Percentiles rank a stretch among this genome's conserved stretches.
Evolutionary conservation across 768 basidiomycete species (phyloP).

Genomic region (Lactifluus volemus): DNA sequence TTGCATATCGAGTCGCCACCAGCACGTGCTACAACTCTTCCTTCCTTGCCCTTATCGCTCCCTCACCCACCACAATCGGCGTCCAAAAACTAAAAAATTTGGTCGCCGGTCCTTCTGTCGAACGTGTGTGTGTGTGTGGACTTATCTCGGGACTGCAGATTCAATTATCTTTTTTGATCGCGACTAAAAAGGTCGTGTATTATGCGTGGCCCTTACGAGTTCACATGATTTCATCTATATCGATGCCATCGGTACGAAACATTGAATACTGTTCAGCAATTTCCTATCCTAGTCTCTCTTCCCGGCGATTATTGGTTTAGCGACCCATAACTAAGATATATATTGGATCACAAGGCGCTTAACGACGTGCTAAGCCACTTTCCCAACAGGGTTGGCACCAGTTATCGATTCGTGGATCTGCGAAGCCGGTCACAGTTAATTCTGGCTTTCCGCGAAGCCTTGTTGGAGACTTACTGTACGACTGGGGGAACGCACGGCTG

Average conservation of each 20-base stretch:
- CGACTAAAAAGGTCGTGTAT: conserved; percentile 7
- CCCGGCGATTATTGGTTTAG: conserved; percentile 9
- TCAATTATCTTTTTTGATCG: conserved; percentile 8
- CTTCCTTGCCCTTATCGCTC: not conserved
- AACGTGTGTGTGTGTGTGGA: no score
- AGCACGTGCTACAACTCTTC: no score
- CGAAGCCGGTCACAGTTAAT: conserved; percentile 13
- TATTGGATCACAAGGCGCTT: not conserved
- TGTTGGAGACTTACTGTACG: conserved; percentile 43
- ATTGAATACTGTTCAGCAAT: not conserved
- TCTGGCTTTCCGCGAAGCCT: not conserved
- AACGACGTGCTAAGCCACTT: conserved; percentile 14
- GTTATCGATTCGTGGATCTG: conserved; percentile 31
- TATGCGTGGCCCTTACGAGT: not conserved
- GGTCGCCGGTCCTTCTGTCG: not conserved
- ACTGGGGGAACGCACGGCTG: conserved; percentile 65
- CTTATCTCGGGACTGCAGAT: not conserved
- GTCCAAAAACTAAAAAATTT: not conserved
- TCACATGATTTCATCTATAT: conserved; percentile 15
- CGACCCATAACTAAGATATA: not conserved
- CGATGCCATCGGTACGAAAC: conserved; percentile 9
- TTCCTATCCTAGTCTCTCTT: conserved; percentile 5
- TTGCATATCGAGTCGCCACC: not conserved
- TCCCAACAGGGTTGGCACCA: conserved; percentile 28
- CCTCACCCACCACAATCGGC: not conserved